phyloP scores from a whole-genome alignment of 2,329 filamentous ascomycete genomes.

The Geoglossum cookeanum region DNA sequence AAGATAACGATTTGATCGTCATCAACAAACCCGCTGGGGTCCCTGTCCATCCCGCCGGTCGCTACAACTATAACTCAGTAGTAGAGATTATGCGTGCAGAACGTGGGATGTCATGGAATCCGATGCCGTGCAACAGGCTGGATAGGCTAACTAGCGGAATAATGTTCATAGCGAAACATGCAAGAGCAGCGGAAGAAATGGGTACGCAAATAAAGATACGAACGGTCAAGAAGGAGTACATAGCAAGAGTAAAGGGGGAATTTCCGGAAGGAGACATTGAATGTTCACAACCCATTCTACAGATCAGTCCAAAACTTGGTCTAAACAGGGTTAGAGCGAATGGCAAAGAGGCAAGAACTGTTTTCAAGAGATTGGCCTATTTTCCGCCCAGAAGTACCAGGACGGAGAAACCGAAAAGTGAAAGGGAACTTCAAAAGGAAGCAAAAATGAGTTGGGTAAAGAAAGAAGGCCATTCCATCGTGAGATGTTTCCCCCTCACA shows the following conservation, averaged over 20 bases:
- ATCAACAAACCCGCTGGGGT: conserved; percentile 94
- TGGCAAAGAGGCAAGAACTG: conserved; percentile 73
- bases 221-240: conserved; percentile 85
- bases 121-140: conserved; percentile 71
- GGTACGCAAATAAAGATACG: conserved; percentile 57
- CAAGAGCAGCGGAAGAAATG: conserved; percentile 58
- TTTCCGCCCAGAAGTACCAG: conserved; percentile 38
- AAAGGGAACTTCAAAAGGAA: not conserved
- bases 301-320: conserved; percentile 87
- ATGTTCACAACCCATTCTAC: conserved; percentile 83
- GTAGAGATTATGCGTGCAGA: conserved; percentile 84
- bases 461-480: conserved; percentile 69
- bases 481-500: conserved; percentile 82
- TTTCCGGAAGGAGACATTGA: conserved; percentile 85
- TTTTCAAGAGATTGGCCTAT: conserved; percentile 86
- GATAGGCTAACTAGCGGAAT: conserved; percentile 88
- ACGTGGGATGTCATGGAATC: conserved; percentile 36
- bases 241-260: conserved; percentile 74
- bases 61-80: conserved; percentile 90
- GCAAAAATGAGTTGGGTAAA: conserved; percentile 31
- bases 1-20: conserved; percentile 83
- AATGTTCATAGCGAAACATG: conserved; percentile 91
- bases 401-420: conserved; percentile 7
- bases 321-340: conserved; percentile 87
- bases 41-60: conserved; percentile 83